Conservation (phyloP, 768 basidiomycete species). For the Leccinum subgranulosum region DNA sequence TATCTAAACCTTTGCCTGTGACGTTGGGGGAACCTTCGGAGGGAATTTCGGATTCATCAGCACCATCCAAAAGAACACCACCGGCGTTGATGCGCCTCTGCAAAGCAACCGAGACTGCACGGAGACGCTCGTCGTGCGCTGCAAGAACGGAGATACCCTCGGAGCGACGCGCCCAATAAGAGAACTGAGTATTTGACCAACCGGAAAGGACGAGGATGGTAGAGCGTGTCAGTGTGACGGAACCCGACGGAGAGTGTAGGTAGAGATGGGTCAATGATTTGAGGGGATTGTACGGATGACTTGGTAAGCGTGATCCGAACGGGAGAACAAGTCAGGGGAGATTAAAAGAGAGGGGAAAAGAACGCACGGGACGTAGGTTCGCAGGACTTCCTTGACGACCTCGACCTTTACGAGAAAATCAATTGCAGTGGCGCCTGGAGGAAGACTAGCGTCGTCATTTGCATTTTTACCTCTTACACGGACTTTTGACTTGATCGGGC, state of each 20-base stretch:
- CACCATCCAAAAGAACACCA: constrained; percentile 29
- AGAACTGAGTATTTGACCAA: constrained; percentile 54
- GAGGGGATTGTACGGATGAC: constrained; percentile 52
- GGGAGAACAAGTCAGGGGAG: neutral
- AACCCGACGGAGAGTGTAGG: constrained; percentile 37
- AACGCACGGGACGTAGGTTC: constrained; percentile 49
- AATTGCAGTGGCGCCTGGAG: constrained; percentile 41
- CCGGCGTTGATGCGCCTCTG: constrained; percentile 38
- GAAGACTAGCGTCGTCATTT: constrained; percentile 26
- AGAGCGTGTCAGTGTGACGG: constrained; percentile 45
- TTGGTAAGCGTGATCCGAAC: constrained; percentile 26
- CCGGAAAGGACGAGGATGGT: constrained; percentile 47
- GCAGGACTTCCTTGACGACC: constrained; percentile 47
- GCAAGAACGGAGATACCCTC: constrained; percentile 49
- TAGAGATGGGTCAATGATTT: constrained; percentile 45
- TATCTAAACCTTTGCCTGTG: constrained; percentile 49
- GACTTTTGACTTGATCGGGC: constrained; percentile 37
- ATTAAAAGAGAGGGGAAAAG: neutral
- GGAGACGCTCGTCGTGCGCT: constrained; percentile 38
- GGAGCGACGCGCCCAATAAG: constrained; percentile 51
- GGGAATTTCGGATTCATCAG: constrained; percentile 23
- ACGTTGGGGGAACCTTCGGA: constrained; percentile 38
- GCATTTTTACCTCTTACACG: constrained; percentile 30
- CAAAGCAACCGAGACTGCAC: constrained; percentile 39
- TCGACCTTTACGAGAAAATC: constrained; percentile 54